Evolutionary conservation across 345 rosid genomes (phyloP).

Genomic region (Balakata baccata): DNA sequence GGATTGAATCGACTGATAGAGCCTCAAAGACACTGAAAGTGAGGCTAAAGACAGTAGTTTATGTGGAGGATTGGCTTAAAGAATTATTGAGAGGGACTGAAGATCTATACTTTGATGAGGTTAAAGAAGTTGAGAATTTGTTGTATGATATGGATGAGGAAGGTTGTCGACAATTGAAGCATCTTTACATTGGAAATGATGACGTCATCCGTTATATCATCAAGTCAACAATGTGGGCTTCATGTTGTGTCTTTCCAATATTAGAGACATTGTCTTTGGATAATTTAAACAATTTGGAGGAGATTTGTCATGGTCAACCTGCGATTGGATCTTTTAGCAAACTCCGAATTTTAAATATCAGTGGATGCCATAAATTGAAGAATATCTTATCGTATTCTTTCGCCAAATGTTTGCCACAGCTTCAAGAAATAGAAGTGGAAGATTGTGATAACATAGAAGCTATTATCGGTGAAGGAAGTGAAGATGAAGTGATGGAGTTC

Average conservation of each 20-base stretch:
- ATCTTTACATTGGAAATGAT: background rate
- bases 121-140: background rate
- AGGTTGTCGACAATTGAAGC: conserved; percentile 8
- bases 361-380: conserved; percentile 7
- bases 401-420: background rate
- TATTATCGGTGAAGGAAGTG: conserved; percentile 10
- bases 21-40: too few relatives aligned
- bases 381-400: conserved; percentile 16
- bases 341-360: conserved; percentile 8
- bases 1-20: too few relatives aligned
- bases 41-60: too few relatives aligned
- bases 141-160: background rate
- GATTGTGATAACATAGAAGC: conserved; percentile 5
- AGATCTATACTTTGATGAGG: conserved; percentile 1
- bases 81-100: background rate
- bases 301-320: background rate
- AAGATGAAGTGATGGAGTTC: too few relatives aligned
- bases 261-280: background rate
- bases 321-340: conserved; percentile 12
- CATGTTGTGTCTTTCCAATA: conserved; percentile 6
- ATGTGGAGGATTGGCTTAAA: too few relatives aligned
- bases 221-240: background rate
- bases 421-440: background rate
- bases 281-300: background rate
- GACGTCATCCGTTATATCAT: background rate